Base-by-base conservation (phyloP, 2,329 filamentous ascomycete species). In the Xylariaceae sp. region DNA sequence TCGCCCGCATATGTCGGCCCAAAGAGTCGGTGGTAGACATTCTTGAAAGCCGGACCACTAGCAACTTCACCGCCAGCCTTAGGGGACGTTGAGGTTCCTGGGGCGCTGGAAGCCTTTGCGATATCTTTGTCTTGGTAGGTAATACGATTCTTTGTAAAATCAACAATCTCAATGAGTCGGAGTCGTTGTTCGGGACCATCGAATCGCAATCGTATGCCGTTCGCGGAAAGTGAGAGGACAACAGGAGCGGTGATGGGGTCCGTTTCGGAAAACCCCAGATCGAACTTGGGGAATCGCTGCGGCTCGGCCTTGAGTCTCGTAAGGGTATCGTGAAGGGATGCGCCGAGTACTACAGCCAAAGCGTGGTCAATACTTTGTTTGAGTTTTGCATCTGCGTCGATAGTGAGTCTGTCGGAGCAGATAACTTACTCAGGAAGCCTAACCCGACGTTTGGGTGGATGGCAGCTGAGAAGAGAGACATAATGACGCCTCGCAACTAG, bases 1-100 rank as follows among this genome's bases (percentile, higher is more conserved):
- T 99, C 94, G 60, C 94, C 94, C 1, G 88, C 88, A 69, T 95
- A 97, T 0, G 92, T 95, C 19, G 91, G 91, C 0, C 94, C 94
- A 60, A 99, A 85, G n/a, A 96, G 77, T 51, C 89, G 85, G 65
- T 95, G 90, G 70, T 97, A 99, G 62, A 99, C 86, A 70, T 95
- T 89, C 56, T 87, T 81, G 70, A 96, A 96, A 12, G 82, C 87
- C 3, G 91, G 91, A 0, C 89, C 89, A 7, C 71, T 70, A 47
- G 76, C 32, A 55, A 60, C 47, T 51, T 65, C 70, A 66, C 58
- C 62, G 19, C 61, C 61, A 27, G 61, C 63, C 44, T 67, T 66
- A 40, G 64, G 57, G 27, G 65, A 65, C 49, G 62, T 60, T 19
- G 66, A 44, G 44, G 59, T 53, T 30, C 64, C 65, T 7, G 72